Percentiles rank a stretch among this genome's conserved stretches.
Conservation (phyloP, 306 rosid genomes). For the Ormosia emarginata region DNA sequence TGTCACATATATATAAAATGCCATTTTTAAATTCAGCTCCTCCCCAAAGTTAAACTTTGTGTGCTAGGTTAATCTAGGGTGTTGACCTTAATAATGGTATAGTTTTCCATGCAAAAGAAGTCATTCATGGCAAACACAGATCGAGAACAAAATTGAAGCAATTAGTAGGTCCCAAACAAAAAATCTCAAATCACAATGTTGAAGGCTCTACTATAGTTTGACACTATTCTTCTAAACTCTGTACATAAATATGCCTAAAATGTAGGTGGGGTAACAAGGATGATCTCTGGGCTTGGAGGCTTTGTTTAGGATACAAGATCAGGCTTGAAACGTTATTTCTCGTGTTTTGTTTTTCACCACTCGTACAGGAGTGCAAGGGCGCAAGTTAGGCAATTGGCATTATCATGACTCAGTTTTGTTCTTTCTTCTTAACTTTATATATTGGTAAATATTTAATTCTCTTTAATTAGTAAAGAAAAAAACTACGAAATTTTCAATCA, state of each 20-base stretch:
- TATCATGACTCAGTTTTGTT: neutral
- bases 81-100: neutral
- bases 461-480: neutral
- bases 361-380: neutral
- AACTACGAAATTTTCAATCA: no score
- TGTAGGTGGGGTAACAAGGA: no score
- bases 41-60: neutral
- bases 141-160: neutral
- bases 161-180: neutral
- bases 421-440: no score
- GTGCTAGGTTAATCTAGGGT: neutral
- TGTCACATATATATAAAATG: no score
- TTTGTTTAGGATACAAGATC: neutral
- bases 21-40: neutral
- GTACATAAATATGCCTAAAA: no score
- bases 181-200: neutral
- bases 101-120: neutral
- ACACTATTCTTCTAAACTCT: neutral
- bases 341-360: neutral
- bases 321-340: neutral
- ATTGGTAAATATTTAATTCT: neutral
- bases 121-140: neutral
- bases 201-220: neutral
- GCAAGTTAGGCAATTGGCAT: neutral
- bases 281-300: no score